These are phyloP conservation scores for Umbelopsis sp. DNA, from an alignment of 192 early-diverging fungal genomes.

Conservation along the genomic window DNA sequence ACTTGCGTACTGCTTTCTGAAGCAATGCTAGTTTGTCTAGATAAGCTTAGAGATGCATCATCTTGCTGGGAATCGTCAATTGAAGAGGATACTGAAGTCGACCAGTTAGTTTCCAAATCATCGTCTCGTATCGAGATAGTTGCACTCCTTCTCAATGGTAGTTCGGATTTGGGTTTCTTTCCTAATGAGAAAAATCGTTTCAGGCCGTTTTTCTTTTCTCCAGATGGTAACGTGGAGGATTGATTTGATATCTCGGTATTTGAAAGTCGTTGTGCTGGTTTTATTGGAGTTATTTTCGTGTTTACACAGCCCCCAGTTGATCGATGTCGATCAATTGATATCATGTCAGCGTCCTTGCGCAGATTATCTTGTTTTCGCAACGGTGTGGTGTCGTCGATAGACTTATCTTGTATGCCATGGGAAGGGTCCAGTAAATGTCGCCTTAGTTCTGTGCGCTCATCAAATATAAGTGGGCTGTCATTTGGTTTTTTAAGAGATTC, in stretches of 20 bases:
- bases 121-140: slow-evolving; percentile 1
- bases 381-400: not conserved
- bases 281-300: slow-evolving; percentile 8
- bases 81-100: not conserved
- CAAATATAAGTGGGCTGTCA: not conserved
- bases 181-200: slow-evolving; percentile 3
- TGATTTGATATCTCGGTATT: not conserved
- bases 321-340: not conserved
- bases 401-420: not conserved
- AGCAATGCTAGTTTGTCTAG: not conserved
- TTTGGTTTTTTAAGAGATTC: slow-evolving; percentile 28
- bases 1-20: slow-evolving; percentile 34
- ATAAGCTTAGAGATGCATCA: not conserved
- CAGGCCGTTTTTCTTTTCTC: not conserved
- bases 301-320: not conserved
- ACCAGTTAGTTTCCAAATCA: not conserved
- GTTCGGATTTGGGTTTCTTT: not conserved
- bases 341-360: not conserved
- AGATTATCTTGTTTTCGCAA: not conserved
- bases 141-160: not conserved
- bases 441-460: not conserved
- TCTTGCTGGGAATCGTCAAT: slow-evolving; percentile 2
- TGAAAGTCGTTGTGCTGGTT: slow-evolving; percentile 1
- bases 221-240: not conserved
- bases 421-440: not conserved